Evolutionary conservation across 202 grass and related monocot species (phyloP).

Genomic region (Schoenoplectus tabernaemontani): DNA sequence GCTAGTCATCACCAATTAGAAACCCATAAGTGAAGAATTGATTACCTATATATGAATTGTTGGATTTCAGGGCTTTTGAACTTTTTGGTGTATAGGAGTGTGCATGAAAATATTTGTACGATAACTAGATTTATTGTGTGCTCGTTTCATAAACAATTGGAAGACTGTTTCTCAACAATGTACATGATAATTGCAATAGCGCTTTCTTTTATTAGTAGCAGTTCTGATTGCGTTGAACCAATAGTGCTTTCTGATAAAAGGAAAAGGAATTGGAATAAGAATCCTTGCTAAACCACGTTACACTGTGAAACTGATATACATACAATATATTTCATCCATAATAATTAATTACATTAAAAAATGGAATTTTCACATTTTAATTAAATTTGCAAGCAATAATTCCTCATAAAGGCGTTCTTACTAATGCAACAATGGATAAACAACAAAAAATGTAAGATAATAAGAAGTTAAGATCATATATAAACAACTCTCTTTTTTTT

Average conservation of each 20-base stretch:
- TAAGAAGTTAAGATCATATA: neutral
- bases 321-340: neutral
- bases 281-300: neutral
- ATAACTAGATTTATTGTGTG: neutral
- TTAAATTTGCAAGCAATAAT: neutral
- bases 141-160: neutral
- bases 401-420: neutral
- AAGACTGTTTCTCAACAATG: neutral
- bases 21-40: neutral
- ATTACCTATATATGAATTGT: neutral
- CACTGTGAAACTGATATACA: neutral
- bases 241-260: conserved; percentile 8
- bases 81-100: neutral
- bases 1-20: neutral
- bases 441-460: neutral
- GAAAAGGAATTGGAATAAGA: neutral
- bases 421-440: neutral
- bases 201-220: neutral
- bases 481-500: too few species aligned
- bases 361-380: neutral
- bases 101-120: neutral
- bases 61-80: neutral
- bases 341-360: neutral
- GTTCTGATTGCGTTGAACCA: neutral
- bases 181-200: conserved; percentile 2